Evolutionary conservation across 2,329 filamentous ascomycete genomes (phyloP).

Genomic region (Colletotrichum filicis): DNA sequence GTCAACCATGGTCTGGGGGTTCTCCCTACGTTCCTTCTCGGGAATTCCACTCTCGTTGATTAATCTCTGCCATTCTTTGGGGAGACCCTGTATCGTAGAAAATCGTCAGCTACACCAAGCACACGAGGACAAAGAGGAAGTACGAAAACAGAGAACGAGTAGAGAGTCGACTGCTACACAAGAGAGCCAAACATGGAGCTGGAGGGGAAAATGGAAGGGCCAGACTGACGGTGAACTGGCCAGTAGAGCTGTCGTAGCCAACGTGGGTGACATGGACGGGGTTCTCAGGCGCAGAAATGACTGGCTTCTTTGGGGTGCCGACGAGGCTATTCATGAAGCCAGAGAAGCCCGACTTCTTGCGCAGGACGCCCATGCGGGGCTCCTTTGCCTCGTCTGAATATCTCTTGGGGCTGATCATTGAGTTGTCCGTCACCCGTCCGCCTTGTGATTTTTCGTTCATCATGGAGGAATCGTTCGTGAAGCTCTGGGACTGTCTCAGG

Average conservation of each 20-base stretch:
- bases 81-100: slow-evolving; percentile 75
- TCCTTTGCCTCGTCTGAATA: slow-evolving; percentile 83
- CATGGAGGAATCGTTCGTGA: slow-evolving; percentile 64
- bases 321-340: slow-evolving; percentile 87
- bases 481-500: slow-evolving; percentile 75
- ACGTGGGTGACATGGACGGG: slow-evolving; percentile 98
- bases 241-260: slow-evolving; percentile 94
- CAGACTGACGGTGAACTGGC: slow-evolving; percentile 89
- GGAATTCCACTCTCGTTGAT: slow-evolving; percentile 96
- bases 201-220: neutral
- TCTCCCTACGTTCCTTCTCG: slow-evolving; percentile 93
- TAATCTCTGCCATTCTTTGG: slow-evolving; percentile 97
- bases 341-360: slow-evolving; percentile 91
- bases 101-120: slow-evolving; percentile 35
- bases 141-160: slow-evolving; percentile 3
- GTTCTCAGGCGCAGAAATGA: slow-evolving; percentile 98
- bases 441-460: slow-evolving; percentile 56
- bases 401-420: slow-evolving; percentile 71
- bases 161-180: slow-evolving; percentile 19
- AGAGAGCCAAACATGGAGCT: slow-evolving; percentile 7
- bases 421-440: slow-evolving; percentile 51
- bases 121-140: slow-evolving; percentile 14
- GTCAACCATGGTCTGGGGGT: slow-evolving; percentile 94
- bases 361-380: slow-evolving; percentile 68
- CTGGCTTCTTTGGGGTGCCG: slow-evolving; percentile 86